Conservation (phyloP, 2,329 filamentous ascomycete genomes). For the Ceratocystis eucalypticola region DNA sequence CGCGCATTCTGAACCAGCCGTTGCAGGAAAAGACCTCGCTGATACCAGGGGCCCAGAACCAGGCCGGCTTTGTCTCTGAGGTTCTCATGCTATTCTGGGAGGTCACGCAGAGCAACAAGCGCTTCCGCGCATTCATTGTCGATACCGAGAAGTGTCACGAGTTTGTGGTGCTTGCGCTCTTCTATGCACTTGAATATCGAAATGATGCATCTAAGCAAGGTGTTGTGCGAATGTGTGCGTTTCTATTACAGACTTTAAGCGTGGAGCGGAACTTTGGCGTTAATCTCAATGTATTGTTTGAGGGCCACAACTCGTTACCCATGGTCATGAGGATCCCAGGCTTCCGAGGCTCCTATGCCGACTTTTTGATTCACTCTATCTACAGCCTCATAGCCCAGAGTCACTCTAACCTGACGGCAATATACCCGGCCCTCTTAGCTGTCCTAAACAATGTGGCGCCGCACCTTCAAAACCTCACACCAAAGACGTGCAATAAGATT, state of each 20-base stretch:
- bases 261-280: slow-evolving; percentile 83
- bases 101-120: slow-evolving; percentile 89
- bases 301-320: slow-evolving; percentile 77
- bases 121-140: slow-evolving; percentile 91
- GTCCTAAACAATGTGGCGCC: slow-evolving; percentile 90
- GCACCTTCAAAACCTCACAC: slow-evolving; percentile 63
- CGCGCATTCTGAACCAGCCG: slow-evolving; percentile 78
- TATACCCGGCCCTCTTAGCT: slow-evolving; percentile 82
- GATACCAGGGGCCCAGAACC: slow-evolving; percentile 51
- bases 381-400: slow-evolving; percentile 83
- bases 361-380: slow-evolving; percentile 90
- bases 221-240: slow-evolving; percentile 92
- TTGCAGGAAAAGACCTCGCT: slow-evolving; percentile 81
- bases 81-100: slow-evolving; percentile 98
- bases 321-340: slow-evolving; percentile 64
- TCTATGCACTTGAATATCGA: slow-evolving; percentile 84
- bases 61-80: slow-evolving; percentile 63
- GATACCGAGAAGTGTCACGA: slow-evolving; percentile 89
- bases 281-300: slow-evolving; percentile 78
- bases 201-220: slow-evolving; percentile 79
- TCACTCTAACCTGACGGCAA: slow-evolving; percentile 76
- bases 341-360: slow-evolving; percentile 82
- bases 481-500: slow-evolving; percentile 63
- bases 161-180: slow-evolving; percentile 78
- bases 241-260: slow-evolving; percentile 85